Evolutionary conservation across 352 stramenopile genomes (phyloP), one percentile per base, ranked within the genome.

Genomic region (Pythium grandisporangium): DNA sequence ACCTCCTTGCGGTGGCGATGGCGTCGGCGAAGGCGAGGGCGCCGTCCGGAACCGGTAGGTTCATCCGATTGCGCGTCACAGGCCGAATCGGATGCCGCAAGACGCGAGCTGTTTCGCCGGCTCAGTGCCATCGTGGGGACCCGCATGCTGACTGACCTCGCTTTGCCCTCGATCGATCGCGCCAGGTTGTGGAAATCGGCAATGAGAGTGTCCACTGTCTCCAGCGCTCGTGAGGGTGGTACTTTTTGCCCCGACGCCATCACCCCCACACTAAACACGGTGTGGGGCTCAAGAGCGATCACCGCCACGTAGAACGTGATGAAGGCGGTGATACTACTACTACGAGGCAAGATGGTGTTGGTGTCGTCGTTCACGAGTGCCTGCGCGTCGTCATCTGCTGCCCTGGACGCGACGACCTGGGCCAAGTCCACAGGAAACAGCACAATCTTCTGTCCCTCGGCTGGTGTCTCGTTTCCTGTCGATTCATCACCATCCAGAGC

Each of bases 211-310:
- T 86, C 68, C 2, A 89, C 72, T 13, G 70, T 75, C 22, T 68
- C 51, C 16, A 89, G 78, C 13, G 75, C 72, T 19, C 44, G 58
- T 1, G 70, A 84, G 0, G 66, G 52, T 30, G 73, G 61, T 26
- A 63, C 61, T 25, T 76, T 83, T 52, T 86, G 72, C 0, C 75
- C 72, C 0, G 72, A 82, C 1, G 66, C 56, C 70, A 89, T 86
- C 3, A 81, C 45, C 1, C 58, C 54, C 7, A 89, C 11, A 0
- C 63, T 61, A 29, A 84, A 84, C 3, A 8, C 29, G n/a, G 63
- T 82, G 3, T 36, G 39, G 1, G 61, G 51, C 17, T 65, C 58
- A 7, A 70, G 32, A 0, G 68, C 55, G 5, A 84, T 51, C 38
- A 86, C 72, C 2, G 72, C 61, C 12, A 89, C 32, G 50, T 75